Evolutionary conservation across 108 stramenopile genomes (phyloP).

Genomic region (Fragilariopsis cylindrus): DNA sequence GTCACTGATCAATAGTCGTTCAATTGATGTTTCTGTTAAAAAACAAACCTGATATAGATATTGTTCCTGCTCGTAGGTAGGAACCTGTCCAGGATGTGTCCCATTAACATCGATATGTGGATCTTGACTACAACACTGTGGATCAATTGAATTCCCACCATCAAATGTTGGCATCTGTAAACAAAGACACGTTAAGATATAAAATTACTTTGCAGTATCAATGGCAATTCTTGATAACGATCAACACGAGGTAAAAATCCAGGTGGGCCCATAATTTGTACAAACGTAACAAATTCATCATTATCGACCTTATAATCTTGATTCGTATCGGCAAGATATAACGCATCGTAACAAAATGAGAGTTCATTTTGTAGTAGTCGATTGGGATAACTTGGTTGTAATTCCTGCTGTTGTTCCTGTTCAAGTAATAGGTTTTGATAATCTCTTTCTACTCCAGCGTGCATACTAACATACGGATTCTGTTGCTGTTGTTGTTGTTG

Average conservation of each 20-base stretch:
- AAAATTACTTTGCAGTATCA: conserved; percentile 34
- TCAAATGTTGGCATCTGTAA: conserved; percentile 22
- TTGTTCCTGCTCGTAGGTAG: conserved; percentile 16
- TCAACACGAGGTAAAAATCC: conserved; percentile 25
- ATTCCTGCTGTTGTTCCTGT: background rate
- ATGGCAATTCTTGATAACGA: conserved; percentile 32
- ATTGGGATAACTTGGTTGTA: background rate
- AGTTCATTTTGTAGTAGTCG: conserved; percentile 12
- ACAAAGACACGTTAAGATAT: conserved; percentile 50
- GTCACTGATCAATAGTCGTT: conserved; percentile 14
- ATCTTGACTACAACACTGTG: conserved; percentile 43
- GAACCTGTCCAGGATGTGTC: conserved; percentile 26
- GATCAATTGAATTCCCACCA: conserved; percentile 7
- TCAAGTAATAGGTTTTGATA: background rate
- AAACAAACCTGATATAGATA: conserved; percentile 48
- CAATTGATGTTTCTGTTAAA: conserved; percentile 32
- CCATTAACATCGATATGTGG: conserved; percentile 40
- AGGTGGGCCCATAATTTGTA: conserved; percentile 34
- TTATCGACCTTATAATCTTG: conserved; percentile 30
- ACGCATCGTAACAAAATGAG: conserved; percentile 29
- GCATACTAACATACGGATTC: background rate
- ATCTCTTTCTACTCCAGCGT: conserved; percentile 10
- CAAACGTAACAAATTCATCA: conserved; percentile 44
- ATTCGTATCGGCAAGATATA: conserved; percentile 39
- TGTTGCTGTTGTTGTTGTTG: background rate